Conservation (phyloP, 2,329 filamentous ascomycete species). For the Clarireedia hainanense region DNA sequence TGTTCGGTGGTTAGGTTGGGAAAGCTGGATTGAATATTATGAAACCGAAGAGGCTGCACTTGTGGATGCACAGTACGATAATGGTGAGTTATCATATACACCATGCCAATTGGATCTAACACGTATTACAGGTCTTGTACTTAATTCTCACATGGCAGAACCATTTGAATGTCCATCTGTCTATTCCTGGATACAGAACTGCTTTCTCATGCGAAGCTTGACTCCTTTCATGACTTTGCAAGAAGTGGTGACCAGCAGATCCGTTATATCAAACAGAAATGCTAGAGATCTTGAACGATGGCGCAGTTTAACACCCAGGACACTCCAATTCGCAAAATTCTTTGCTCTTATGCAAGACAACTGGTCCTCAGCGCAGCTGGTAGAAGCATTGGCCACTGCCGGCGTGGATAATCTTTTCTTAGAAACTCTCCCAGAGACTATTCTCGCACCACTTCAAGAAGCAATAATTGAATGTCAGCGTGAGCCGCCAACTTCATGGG, state of each 20-base stretch:
- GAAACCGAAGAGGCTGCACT: constrained; percentile 49
- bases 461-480: constrained; percentile 77
- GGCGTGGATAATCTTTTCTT: constrained; percentile 61
- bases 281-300: constrained; percentile 19
- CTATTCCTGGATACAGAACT: constrained; percentile 44
- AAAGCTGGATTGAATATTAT: constrained; percentile 54
- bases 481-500: constrained; percentile 73
- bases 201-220: constrained; percentile 26
- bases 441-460: constrained; percentile 75
- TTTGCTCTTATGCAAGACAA: constrained; percentile 49
- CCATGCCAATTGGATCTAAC: neutral
- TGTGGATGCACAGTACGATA: constrained; percentile 48
- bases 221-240: constrained; percentile 41
- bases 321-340: constrained; percentile 60
- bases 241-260: constrained; percentile 35
- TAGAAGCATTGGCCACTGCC: constrained; percentile 65
- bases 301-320: constrained; percentile 48
- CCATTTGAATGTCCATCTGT: constrained; percentile 52
- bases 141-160: constrained; percentile 32
- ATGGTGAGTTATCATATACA: constrained; percentile 30
- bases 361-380: constrained; percentile 51
- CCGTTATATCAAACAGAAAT: constrained; percentile 13
- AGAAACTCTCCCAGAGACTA: constrained; percentile 76
- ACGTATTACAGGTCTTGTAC: constrained; percentile 10
- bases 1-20: constrained; percentile 72